Base-by-base conservation (phyloP, 805 yeast species). In the Metahyphopichia silvanorum region DNA sequence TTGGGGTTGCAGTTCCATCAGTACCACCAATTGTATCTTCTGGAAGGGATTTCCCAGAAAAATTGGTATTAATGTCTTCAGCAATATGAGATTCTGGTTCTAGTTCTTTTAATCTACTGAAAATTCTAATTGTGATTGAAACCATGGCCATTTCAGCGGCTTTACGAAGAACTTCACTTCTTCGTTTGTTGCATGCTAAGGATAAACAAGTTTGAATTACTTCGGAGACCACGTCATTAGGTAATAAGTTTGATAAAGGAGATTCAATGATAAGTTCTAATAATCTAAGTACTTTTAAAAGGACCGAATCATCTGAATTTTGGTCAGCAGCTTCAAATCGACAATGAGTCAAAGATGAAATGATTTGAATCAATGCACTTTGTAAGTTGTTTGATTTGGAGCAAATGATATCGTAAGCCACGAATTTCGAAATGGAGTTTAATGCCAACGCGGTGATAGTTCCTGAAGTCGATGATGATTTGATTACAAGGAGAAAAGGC, bases 321-420 rank as follows among this genome's bases (percentile, higher is more conserved):
- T 87, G 95, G 52, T 89, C 96, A 0, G 93, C 83, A 2, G 96
- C 96, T 64, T 93, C 97, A 54, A 93, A 93, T 28, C 96, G 76
- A 60, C 98, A 93, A 53, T 87, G 96, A 1, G 98, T 86, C 40
- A 93, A 69, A 0, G 97, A 76, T 20, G 76, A 75, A 7, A 82
- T 74, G 29, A 84, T 71, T 49, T 85, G 86, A 12, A 78, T 73
- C 39, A 86, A 58, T 1, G 83, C 73, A 29, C 63, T 69, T 20
- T 66, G 71, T 14, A 84, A 59, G 35, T 82, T 80, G 19, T 66
- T 62, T 4, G 87, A 77, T 2, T 60, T 48, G 7, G 25, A 15
- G 13, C 75, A 66, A n/a, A 93, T 69, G 20, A 93, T 76, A 11
- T 72, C 76, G 54, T 85, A 82, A 25, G 75, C 72, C 33, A 91